Conservation (phyloP, 2,329 filamentous ascomycete genomes). For the Trichoderma guizhouense region DNA sequence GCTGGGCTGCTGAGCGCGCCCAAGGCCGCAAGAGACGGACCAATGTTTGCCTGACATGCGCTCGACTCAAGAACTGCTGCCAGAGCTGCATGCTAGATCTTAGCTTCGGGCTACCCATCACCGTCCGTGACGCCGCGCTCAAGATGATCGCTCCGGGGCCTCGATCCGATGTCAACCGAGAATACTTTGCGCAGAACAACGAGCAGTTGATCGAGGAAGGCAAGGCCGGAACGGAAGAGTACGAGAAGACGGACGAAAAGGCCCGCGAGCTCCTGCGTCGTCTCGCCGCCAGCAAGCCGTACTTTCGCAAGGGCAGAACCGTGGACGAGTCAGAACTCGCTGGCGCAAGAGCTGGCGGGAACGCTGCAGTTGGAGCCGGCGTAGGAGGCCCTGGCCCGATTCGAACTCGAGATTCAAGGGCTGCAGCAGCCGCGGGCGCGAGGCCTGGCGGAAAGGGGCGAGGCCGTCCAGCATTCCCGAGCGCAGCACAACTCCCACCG, state of each 20-base stretch:
- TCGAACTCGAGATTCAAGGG: constrained; percentile 65
- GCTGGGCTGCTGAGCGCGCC: constrained; percentile 90
- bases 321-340: constrained; percentile 56
- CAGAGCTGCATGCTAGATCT: constrained; percentile 99
- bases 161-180: constrained; percentile 86
- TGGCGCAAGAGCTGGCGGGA: constrained; percentile 41
- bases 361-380: constrained; percentile 52
- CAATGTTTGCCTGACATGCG: constrained; percentile 94
- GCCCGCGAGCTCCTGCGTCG: constrained; percentile 81
- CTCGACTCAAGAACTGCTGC: constrained; percentile 96
- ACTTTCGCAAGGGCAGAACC: constrained; percentile 82
- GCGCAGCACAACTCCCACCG: constrained; percentile 70
- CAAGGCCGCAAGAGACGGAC: constrained; percentile 85
- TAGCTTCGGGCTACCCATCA: constrained; percentile 90
- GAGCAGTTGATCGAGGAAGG: constrained; percentile 94
- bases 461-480: constrained; percentile 60
- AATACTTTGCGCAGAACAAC: constrained; percentile 97
- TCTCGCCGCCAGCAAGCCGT: constrained; percentile 88
- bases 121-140: constrained; percentile 89
- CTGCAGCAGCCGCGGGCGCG: constrained; percentile 49
- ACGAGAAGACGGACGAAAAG: constrained; percentile 97
- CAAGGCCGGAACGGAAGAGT: constrained; percentile 77
- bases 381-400: constrained; percentile 70
- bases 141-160: constrained; percentile 98
- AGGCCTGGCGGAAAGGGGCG: constrained; percentile 40